Percentiles rank a stretch among this genome's conserved stretches.
phyloP scores from a whole-genome alignment of 768 basidiomycete species.

The Cystofilobasidium bisporidii region DNA sequence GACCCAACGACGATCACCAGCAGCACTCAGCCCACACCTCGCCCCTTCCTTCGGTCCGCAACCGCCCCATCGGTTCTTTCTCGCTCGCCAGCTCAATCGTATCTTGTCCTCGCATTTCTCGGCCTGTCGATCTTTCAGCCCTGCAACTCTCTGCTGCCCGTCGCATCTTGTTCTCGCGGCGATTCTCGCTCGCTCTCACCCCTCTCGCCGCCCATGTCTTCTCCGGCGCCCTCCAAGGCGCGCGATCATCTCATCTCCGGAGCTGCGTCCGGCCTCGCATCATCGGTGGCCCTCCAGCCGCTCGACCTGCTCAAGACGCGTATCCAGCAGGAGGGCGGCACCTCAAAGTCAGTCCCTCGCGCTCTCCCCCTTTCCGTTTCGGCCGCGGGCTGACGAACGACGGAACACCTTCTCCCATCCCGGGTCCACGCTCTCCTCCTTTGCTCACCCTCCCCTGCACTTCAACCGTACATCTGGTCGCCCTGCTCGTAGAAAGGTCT shows the following conservation, averaged over 20 bases:
- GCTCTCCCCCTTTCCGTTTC: not conserved
- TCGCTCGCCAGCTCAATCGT: no score
- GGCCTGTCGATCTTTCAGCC: no score
- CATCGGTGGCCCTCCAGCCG: slow-evolving; percentile 19
- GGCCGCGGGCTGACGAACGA: slow-evolving; percentile 1
- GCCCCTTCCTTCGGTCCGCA: no score
- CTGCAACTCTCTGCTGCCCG: no score
- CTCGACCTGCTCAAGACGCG: slow-evolving; percentile 28
- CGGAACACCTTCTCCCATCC: no score
- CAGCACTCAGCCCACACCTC: no score
- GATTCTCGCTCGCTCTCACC: no score
- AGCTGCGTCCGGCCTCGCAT: slow-evolving; percentile 26
- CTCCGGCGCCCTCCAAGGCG: slow-evolving; percentile 5
- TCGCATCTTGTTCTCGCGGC: no score
- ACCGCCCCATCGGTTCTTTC: no score
- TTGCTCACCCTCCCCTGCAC: not conserved
- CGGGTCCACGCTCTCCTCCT: not conserved
- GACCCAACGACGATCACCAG: no score
- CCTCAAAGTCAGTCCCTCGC: slow-evolving; percentile 16
- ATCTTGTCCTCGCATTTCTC: no score
- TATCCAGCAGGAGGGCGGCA: slow-evolving; percentile 26
- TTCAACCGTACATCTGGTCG: not conserved
- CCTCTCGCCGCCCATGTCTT: not conserved
- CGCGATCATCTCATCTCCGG: slow-evolving; percentile 26
- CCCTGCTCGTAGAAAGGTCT: slow-evolving; percentile 28